Percentiles rank a stretch among this genome's conserved stretches.
Conservation (phyloP, 495 filamentous ascomycete species). For the Chaetomium cochliodes region DNA sequence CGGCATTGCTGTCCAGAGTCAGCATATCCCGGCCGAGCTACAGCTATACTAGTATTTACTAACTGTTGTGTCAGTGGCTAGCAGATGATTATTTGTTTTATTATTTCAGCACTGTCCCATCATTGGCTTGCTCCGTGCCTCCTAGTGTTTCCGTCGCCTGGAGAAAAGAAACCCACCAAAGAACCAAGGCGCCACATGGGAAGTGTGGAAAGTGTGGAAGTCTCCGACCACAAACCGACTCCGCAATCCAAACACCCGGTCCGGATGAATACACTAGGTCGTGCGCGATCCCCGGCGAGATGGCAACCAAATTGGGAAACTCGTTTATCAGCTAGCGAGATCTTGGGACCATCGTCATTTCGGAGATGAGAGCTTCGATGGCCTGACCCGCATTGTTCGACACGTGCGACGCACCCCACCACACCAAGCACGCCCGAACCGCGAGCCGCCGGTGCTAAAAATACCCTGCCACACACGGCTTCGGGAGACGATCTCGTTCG, state of each 20-base stretch:
- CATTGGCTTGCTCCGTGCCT: too few species aligned
- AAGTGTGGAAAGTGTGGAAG: too few species aligned
- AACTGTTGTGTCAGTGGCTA: neutral
- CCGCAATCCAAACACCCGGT: neutral
- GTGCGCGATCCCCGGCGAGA: neutral
- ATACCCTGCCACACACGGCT: neutral
- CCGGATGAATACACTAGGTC: neutral
- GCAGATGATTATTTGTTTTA: too few species aligned
- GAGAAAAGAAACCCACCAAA: neutral
- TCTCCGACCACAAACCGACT: too few species aligned
- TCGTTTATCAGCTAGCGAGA: constrained; percentile 2
- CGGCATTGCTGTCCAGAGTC: constrained; percentile 3
- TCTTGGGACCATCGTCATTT: constrained; percentile 19
- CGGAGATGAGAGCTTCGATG: constrained; percentile 16
- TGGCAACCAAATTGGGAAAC: neutral
- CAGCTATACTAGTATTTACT: too few species aligned
- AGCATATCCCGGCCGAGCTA: neutral
- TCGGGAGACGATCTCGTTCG: neutral
- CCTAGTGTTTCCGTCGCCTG: too few species aligned
- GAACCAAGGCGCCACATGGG: neutral
- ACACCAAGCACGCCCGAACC: neutral
- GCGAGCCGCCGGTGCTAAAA: constrained; percentile 17
- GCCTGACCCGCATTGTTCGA: constrained; percentile 20
- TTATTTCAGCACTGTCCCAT: neutral
- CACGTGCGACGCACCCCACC: constrained; percentile 18